Base-by-base conservation (phyloP, 768 basidiomycete species). In the Galerina marginata region DNA sequence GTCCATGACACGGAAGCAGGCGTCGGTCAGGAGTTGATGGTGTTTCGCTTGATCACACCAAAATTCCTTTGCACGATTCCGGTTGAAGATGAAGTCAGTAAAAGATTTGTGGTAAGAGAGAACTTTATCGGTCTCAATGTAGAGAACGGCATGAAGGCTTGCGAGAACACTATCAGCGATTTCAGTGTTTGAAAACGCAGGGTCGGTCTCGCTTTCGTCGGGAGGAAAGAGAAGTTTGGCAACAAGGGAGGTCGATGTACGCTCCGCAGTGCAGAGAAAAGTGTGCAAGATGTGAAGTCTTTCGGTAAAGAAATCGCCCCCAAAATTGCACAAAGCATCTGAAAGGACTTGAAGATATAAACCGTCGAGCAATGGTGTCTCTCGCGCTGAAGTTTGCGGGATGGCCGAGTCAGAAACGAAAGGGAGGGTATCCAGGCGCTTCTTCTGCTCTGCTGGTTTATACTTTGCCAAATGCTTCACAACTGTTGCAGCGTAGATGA, bases 401-500 rank as follows among this genome's bases (percentile, higher is more conserved):
- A 20, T 20, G 20, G 20, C 20, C 20, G 53, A 49, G 16, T 16
- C 15, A 38, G 38, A 42, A 45, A 23, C 14, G 39, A 48, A 39
- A 26, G 20, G 20, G 20, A 58, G 59, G 12, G 6, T 53, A 1
- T 20, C 9, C 26, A 60, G 33, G 37, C n/a, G 37, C 9, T 37
- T n/a, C 16, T 29, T 20, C 36, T 67, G 58, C 51, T 67, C 60
- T 16, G n/a, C 4, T 10, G 11, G 23, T 38, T 9, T 33, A 29
- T 10, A 40, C 4, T 6, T 37, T 51, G 7, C 50, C 25, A 67
- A 43, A 45, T 59, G 33, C 47, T 51, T 59, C 29, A 62, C 64
- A 6, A 65, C 42, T 2, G 64, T 65, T 4, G 63, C 63, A 1
- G 63, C 59, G 54, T 54, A 65, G 14, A 65, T 61, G 57, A 65